A percentile compares a stretch with the other conserved stretches of the same genome.
Evolutionary conservation across 495 filamentous ascomycete genomes (phyloP).

Genomic region (Penicillium longicatenatum): DNA sequence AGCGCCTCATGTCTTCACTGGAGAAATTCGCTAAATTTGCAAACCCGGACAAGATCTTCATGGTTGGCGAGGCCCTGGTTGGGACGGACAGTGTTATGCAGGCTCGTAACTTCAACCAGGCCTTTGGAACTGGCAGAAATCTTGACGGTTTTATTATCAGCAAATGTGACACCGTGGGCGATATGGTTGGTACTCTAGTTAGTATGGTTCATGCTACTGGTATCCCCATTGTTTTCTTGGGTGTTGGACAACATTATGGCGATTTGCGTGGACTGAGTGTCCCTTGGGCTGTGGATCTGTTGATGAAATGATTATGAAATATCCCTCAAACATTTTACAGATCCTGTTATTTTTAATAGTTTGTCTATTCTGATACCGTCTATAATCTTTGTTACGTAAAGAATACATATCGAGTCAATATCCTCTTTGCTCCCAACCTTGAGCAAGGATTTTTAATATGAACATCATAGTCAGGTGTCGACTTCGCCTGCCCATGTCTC

Average conservation of each 20-base stretch:
- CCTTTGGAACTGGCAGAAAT: conserved; percentile 78
- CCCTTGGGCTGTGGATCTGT: conserved; percentile 80
- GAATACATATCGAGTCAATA: too few relatives aligned
- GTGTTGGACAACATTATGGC: conserved; percentile 95
- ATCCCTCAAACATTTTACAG: neutral
- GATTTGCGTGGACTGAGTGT: conserved; percentile 93
- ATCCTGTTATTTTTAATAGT: neutral
- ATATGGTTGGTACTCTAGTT: conserved; percentile 96
- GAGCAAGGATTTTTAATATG: too few relatives aligned
- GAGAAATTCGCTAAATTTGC: conserved; percentile 98
- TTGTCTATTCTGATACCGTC: neutral
- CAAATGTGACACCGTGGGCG: conserved; percentile 97
- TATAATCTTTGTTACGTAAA: neutral
- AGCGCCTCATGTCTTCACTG: conserved; percentile 88
- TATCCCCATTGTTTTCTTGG: conserved; percentile 91
- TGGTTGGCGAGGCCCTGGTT: conserved; percentile 97
- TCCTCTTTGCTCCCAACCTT: too few relatives aligned
- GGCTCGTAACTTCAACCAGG: conserved; percentile 91
- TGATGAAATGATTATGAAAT: conserved; percentile 57
- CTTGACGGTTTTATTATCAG: conserved; percentile 97
- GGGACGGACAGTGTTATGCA: conserved; percentile 94
- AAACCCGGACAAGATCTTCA: conserved; percentile 94
- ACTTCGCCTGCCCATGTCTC: too few relatives aligned
- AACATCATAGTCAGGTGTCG: neutral
- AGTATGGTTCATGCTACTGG: conserved; percentile 98